phyloP scores from a whole-genome alignment of 2,329 filamentous ascomycete species.

The Clonostachys sp. region DNA sequence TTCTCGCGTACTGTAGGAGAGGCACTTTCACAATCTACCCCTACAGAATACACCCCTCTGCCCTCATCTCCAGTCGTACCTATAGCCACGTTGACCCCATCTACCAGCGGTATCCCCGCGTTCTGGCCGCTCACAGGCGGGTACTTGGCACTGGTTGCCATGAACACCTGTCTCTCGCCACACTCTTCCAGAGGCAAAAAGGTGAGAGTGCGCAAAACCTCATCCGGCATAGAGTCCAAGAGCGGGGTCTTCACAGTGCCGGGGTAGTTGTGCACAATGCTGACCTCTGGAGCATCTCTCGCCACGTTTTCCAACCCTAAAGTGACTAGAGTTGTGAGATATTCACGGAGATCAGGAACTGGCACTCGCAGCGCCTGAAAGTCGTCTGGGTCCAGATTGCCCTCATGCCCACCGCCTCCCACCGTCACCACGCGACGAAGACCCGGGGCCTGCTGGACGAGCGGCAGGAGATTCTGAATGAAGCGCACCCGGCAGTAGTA shows the following conservation, averaged over 20 bases:
- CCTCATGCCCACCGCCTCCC: slow-evolving; percentile 13
- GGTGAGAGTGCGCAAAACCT: slow-evolving; percentile 6
- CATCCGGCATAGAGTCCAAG: slow-evolving; percentile 10
- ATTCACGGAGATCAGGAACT: slow-evolving; percentile 10
- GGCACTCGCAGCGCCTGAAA: slow-evolving; percentile 11
- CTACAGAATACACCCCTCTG: slow-evolving; percentile 15
- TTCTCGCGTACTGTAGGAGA: slow-evolving; percentile 6
- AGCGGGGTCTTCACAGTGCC: slow-evolving; percentile 17
- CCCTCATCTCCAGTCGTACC: slow-evolving; percentile 10
- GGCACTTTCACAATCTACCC: slow-evolving; percentile 11
- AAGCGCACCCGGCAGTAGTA: slow-evolving; percentile 57
- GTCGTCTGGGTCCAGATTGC: slow-evolving; percentile 12
- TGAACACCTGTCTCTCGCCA: slow-evolving; percentile 14
- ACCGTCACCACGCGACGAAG: slow-evolving; percentile 16
- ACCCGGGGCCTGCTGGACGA: slow-evolving; percentile 24
- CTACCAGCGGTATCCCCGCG: background rate
- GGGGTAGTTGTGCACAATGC: slow-evolving; percentile 21
- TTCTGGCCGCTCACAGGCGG: slow-evolving; percentile 3
- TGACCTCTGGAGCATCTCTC: slow-evolving; percentile 11
- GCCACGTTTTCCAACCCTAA: slow-evolving; percentile 16
- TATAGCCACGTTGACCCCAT: slow-evolving; percentile 1
- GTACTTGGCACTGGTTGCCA: slow-evolving; percentile 11
- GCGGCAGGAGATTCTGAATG: slow-evolving; percentile 50
- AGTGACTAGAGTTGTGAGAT: slow-evolving; percentile 12
- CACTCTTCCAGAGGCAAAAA: slow-evolving; percentile 12